These are phyloP conservation scores for Polyporus tsugae DNA, from an alignment of 1,284 basidiomycete genomes.

Conservation along the genomic window DNA sequence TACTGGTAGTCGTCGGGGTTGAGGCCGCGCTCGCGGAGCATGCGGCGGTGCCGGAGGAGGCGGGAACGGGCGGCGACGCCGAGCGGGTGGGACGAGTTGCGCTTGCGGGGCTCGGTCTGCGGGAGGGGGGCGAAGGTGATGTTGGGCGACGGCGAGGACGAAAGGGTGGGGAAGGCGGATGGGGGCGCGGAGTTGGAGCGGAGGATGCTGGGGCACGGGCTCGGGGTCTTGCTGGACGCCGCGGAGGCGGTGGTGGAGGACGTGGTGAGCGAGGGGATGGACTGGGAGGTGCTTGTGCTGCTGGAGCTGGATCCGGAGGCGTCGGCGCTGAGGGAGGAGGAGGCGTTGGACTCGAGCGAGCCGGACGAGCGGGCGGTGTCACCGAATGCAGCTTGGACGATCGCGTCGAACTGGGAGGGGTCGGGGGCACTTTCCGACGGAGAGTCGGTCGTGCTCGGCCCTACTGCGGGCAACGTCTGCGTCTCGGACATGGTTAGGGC, in stretches of 20 bases:
- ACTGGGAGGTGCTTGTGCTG: conserved; percentile 14
- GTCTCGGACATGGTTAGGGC: not conserved
- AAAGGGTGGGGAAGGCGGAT: conserved; percentile 27
- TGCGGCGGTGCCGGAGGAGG: conserved; percentile 46
- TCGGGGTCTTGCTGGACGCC: conserved; percentile 26
- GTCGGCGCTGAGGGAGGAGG: conserved; percentile 11
- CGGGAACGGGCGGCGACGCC: conserved; percentile 69
- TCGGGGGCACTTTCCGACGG: conserved; percentile 2
- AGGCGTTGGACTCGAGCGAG: conserved; percentile 28
- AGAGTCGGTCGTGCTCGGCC: not conserved
- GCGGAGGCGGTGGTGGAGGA: conserved; percentile 11
- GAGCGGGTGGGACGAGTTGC: conserved; percentile 62
- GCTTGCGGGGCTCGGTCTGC: conserved; percentile 59
- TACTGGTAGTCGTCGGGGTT: conserved; percentile 28
- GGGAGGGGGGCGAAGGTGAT: conserved; percentile 77
- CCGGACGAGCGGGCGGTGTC: conserved; percentile 31
- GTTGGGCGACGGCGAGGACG: conserved; percentile 36
- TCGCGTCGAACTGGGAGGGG: conserved; percentile 23
- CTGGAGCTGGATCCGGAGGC: conserved; percentile 6
- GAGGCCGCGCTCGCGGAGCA: conserved; percentile 36
- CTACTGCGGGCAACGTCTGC: conserved; percentile 6
- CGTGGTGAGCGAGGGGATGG: conserved; percentile 17
- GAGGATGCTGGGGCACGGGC: conserved; percentile 33
- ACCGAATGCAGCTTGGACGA: conserved; percentile 24
- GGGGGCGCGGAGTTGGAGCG: conserved; percentile 26